Evolutionary conservation across 352 stramenopile species (phyloP), one percentile per base, ranked within the genome.

Genomic region (Elongisporangium anandrum): DNA sequence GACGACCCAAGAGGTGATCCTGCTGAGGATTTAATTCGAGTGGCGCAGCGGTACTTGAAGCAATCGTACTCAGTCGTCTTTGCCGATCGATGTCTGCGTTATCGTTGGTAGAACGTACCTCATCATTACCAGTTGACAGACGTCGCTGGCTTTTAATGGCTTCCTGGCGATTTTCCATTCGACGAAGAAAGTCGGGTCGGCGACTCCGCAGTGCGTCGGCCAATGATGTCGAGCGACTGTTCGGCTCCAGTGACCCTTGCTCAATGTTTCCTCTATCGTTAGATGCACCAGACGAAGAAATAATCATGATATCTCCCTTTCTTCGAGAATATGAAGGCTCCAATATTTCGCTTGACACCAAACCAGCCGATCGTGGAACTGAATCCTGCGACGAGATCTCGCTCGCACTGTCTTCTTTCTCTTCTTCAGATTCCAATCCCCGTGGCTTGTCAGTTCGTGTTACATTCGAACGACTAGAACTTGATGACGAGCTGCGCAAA

Each of bases 151-250:
- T 45, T 17, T 17, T 45, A 17, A 45, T 45, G 60, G 55, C 23
- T 57, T 61, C 2, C 26, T n/a, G 26, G 29, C 51, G 56, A 8
- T 61, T 49, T 52, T 71, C 29, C 3, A 63, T 61, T 2, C 67
- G 78, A 17, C 60, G 59, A n/a, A 69, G 65, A 51, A 90, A 90
- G 12, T 66, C 52, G n/a, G 83, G 79, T 57, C 90, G 80, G 3
- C 75, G 80, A 29, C 60, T 60, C 22, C 70, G 70, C 57, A 90
- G 90, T 29, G 80, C 79, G 29, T 90, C 83, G 4, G 83, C 79
- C 6, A 92, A 59, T 15, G 79, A 85, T 22, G 68, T 41, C 17
- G 34, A 45, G 34, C 34, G 34, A 12, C 34, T 45, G 34, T 4
- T 22, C 3, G 54, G 45, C 10, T 20, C 47, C 20, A 23, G 10